Conservation (phyloP, 2,329 filamentous ascomycete species). For the Colletotrichum falcatum region DNA sequence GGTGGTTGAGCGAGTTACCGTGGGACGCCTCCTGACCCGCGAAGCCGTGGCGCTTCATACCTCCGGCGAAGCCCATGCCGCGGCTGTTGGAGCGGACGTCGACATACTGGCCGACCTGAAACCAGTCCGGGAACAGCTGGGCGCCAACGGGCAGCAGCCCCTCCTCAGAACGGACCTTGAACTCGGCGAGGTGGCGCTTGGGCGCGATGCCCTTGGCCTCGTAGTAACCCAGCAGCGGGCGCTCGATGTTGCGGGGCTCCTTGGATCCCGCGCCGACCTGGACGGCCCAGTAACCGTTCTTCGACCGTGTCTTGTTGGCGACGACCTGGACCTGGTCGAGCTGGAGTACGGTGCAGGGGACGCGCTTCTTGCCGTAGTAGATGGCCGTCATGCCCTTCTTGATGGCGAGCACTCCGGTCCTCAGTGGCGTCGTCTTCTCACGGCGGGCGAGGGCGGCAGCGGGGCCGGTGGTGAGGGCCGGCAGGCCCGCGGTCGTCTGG, state of each 20-base stretch:
- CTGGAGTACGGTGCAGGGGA: conserved; percentile 91
- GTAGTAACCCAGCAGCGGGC: conserved; percentile 89
- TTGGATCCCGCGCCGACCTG: conserved; percentile 86
- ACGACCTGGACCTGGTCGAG: conserved; percentile 93
- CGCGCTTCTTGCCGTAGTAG: conserved; percentile 82
- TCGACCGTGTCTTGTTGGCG: conserved; percentile 82
- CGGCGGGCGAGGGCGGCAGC: conserved; percentile 71
- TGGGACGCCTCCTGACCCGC: conserved; percentile 89
- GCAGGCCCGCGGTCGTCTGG: conserved; percentile 67
- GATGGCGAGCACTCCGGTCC: conserved; percentile 84
- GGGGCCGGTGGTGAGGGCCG: conserved; percentile 67
- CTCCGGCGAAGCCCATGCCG: conserved; percentile 95
- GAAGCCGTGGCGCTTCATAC: conserved; percentile 97
- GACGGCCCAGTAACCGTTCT: conserved; percentile 93
- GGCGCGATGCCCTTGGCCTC: conserved; percentile 84
- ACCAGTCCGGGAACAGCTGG: conserved; percentile 87
- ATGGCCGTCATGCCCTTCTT: conserved; percentile 98
- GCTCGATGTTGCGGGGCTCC: conserved; percentile 80
- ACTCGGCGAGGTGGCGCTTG: conserved; percentile 87
- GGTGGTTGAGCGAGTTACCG: conserved; percentile 95
- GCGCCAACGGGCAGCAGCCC: conserved; percentile 83
- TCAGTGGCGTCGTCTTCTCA: conserved; percentile 70
- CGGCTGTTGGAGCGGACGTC: conserved; percentile 83
- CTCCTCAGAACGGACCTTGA: conserved; percentile 79
- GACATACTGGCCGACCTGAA: conserved; percentile 88